Conservation (phyloP, 2,329 filamentous ascomycete genomes). For the Aspergillus fischeri region DNA sequence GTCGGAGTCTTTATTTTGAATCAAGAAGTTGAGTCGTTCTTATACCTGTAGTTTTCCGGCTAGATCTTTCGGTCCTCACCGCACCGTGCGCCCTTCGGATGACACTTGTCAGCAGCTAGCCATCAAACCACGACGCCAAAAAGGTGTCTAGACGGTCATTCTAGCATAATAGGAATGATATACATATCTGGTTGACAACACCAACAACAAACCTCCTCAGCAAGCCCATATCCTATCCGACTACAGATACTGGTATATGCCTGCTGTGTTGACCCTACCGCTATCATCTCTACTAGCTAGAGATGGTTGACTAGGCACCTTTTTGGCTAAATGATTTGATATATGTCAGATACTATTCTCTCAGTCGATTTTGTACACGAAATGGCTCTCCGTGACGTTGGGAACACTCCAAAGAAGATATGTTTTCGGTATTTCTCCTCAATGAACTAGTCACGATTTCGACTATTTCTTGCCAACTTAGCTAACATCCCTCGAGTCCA, state of each 20-base stretch:
- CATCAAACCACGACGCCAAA: no score
- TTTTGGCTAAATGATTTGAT: no score
- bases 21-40: neutral
- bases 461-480: neutral
- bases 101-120: neutral
- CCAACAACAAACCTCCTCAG: neutral
- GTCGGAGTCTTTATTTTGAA: neutral
- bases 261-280: no score
- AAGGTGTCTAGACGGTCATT: no score
- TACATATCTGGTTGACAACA: no score
- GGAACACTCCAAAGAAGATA: neutral
- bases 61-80: neutral
- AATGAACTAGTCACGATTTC: neutral
- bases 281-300: no score
- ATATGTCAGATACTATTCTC: no score
- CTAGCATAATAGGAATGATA: no score
- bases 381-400: neutral
- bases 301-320: no score
- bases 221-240: neutral
- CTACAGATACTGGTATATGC: neutral
- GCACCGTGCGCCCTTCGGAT: neutral
- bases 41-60: neutral
- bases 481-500: slow-evolving; percentile 23
- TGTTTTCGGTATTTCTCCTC: neutral
- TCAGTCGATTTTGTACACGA: neutral